Evolutionary conservation across 306 rosid species (phyloP), one percentile per base, ranked within the genome.

Genomic region (Astragalus membranaceus): DNA sequence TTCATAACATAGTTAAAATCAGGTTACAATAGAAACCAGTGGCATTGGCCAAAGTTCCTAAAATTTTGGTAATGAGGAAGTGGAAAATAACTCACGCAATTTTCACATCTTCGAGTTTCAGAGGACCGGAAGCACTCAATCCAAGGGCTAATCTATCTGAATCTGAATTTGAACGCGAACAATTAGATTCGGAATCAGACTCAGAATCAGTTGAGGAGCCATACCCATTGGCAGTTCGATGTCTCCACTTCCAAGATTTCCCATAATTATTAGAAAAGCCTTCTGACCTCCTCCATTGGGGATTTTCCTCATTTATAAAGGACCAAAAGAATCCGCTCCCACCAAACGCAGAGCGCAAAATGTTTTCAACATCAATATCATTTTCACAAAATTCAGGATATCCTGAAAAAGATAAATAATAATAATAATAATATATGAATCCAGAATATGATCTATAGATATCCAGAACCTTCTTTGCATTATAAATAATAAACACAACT

Each of bases 91-190:
- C 95, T 85, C 72, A 90, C 98, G 96, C 98, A 77, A 71, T 84
- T 79, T 92, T 92, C 66, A 92, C 90, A 29, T 89, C 96, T 79
- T 90, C 85, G 35, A 81, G 85, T 59, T 81, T 86, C 73, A 92
- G 82, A 36, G 98, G 96, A 70, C 96, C 98, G 16, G 79, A 76
- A 64, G 82, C 83, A 61, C 52, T 76, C 79, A 92, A 77, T 75
- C 98, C 98, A 47, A 92, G 98, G 84, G 87, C 91, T 72, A 80
- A 58, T 77, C 96, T 86, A 29, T 86, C 72, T 10, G 89, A 80
- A 65, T 70, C 73, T 53, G 71, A 48, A 70, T 73, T 74, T 36
- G 84, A 78, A 12, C 56, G 81, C 0, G 77, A 80, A 63, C 75
- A 32, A 36, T 39, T 35, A n/a, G 66, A 15, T 48, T 59, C 63